Conservation (phyloP, 177 flowering plant genomes). For the Vitis hybrid region DNA sequence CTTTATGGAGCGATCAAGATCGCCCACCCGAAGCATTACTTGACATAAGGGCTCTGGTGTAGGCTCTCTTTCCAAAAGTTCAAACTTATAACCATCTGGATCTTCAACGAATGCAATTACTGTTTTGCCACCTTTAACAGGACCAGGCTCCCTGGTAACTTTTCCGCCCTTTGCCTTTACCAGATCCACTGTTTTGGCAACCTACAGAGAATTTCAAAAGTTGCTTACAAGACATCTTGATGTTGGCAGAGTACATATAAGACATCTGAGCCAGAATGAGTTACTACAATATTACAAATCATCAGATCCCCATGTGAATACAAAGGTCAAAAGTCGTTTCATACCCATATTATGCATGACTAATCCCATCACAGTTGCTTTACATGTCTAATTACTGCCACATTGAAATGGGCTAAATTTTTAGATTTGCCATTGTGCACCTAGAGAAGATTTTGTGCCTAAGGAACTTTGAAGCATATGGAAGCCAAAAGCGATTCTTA, state of each 20-base stretch:
- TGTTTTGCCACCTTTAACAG: conserved; percentile 25
- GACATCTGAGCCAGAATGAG: not conserved
- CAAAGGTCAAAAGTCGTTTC: too few species aligned
- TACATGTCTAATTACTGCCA: not conserved
- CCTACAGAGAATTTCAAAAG: conserved; percentile 18
- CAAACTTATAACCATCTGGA: conserved; percentile 46
- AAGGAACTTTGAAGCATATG: not conserved
- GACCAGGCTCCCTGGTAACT: conserved; percentile 40
- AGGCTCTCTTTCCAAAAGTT: conserved; percentile 34
- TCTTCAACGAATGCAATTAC: conserved; percentile 40
- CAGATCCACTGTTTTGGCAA: conserved; percentile 35
- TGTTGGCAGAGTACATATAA: not conserved
- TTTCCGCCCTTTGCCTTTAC: conserved; percentile 47
- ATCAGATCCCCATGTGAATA: not conserved
- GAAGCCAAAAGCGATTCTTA: not conserved
- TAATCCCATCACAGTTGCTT: too few species aligned
- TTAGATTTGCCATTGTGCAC: not conserved
- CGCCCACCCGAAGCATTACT: conserved; percentile 50
- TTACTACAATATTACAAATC: not conserved
- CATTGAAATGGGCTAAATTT: not conserved
- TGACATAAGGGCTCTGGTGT: conserved; percentile 42
- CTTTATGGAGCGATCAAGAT: conserved; percentile 41
- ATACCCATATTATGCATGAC: too few species aligned
- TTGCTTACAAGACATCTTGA: too few species aligned
- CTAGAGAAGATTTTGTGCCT: not conserved